These are phyloP conservation scores for Boechera retrofracta DNA, from an alignment of 345 rosid species.

Conservation along the genomic window DNA sequence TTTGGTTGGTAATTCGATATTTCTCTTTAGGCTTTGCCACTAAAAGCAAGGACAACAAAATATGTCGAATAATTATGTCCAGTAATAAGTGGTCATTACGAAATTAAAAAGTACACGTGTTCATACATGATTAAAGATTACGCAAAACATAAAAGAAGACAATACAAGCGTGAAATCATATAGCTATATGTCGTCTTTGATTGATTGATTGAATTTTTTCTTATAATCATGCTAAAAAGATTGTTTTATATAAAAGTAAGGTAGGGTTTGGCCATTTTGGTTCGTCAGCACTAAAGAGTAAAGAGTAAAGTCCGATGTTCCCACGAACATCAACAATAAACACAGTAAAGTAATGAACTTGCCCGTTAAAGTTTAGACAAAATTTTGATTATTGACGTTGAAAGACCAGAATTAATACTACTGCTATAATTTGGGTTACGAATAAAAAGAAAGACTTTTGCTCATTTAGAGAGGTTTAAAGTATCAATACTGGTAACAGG, in stretches of 20 bases:
- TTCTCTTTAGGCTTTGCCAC: constrained; percentile 29
- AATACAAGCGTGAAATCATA: constrained; percentile 4
- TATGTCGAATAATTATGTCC: neutral
- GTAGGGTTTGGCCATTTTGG: constrained; percentile 19
- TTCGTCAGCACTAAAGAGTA: constrained; percentile 25
- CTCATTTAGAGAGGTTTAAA: no score
- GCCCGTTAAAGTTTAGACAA: constrained; percentile 32
- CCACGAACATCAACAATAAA: constrained; percentile 25
- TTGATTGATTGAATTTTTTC: constrained; percentile 18
- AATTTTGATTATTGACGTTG: constrained; percentile 3
- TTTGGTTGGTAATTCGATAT: constrained; percentile 4
- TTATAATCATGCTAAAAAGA: neutral
- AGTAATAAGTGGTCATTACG: constrained; percentile 1
- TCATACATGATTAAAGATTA: neutral
- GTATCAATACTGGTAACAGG: no score
- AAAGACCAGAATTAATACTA: neutral
- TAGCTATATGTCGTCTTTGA: neutral
- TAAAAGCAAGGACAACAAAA: constrained; percentile 33
- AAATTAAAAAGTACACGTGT: constrained; percentile 10
- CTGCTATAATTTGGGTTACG: no score
- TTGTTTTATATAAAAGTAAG: no score
- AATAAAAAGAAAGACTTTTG: no score
- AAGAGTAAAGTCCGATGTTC: constrained; percentile 35
- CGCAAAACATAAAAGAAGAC: neutral
- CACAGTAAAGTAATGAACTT: constrained; percentile 23